Percentiles rank a stretch among this genome's conserved stretches.
phyloP scores from a whole-genome alignment of 257 asterid species.

The Gentiana macrophylla region DNA sequence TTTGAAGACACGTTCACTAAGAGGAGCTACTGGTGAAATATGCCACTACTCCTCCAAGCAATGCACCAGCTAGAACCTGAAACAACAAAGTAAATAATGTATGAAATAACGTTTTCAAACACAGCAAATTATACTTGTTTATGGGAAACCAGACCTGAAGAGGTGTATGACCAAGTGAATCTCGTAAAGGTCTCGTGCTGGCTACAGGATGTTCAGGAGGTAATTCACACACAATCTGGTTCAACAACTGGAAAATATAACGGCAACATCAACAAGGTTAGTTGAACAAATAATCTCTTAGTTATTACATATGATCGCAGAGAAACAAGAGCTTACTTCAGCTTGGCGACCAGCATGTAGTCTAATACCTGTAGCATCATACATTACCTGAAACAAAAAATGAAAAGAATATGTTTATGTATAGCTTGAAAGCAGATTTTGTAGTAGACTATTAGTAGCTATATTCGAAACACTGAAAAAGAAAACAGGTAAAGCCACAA shows the following conservation, averaged over 20 bases:
- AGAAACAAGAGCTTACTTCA: constrained; percentile 47
- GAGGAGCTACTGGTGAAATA: constrained; percentile 35
- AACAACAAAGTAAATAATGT: too few relatives aligned
- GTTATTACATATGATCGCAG: not conserved
- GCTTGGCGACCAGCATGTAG: constrained; percentile 99
- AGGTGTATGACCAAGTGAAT: constrained; percentile 95
- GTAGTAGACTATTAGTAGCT: too few relatives aligned
- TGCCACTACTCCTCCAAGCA: constrained; percentile 56
- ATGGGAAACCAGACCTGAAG: constrained; percentile 49
- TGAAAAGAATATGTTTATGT: not conserved
- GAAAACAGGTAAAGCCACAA: not conserved
- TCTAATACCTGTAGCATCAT: constrained; percentile 93
- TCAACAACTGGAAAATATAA: constrained; percentile 51
- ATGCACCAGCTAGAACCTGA: constrained; percentile 74
- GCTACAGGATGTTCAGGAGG: constrained; percentile 99
- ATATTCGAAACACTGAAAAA: not conserved
- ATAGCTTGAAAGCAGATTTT: not conserved
- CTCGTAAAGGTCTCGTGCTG: constrained; percentile 83
- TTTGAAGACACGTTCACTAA: not conserved
- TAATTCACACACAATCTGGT: constrained; percentile 91
- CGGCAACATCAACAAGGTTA: too few relatives aligned
- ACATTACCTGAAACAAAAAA: constrained; percentile 67
- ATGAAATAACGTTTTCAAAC: not conserved
- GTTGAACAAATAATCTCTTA: too few relatives aligned
- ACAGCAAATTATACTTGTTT: not conserved